Conservation (phyloP, 225 moss, liverwort and hornwort genomes). For the Pleurozium schreberi region DNA sequence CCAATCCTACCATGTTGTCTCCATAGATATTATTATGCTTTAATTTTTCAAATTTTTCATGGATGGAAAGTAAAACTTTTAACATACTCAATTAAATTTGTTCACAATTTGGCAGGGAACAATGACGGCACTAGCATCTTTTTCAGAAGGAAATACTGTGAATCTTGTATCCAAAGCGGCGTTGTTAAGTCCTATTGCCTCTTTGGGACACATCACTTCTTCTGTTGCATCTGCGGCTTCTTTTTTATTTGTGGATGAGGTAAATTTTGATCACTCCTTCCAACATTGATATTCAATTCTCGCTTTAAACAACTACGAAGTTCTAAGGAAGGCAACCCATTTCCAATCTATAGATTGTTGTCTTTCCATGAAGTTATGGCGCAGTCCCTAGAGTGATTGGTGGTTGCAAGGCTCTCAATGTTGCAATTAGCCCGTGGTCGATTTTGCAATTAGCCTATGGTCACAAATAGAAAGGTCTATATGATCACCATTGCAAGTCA, state of each 20-base stretch:
- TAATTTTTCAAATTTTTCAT: not conserved
- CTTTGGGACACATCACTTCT: conserved; percentile 31
- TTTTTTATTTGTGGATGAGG: conserved; percentile 41
- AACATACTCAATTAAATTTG: not conserved
- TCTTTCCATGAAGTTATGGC: too few species aligned
- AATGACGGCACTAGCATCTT: conserved; percentile 43
- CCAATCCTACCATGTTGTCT: not conserved
- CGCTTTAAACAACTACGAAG: not conserved
- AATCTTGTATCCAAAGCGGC: conserved; percentile 32
- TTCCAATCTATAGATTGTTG: too few species aligned
- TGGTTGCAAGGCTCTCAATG: too few species aligned
- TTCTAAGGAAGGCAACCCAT: too few species aligned
- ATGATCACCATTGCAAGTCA: too few species aligned
- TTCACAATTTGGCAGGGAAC: conserved; percentile 23
- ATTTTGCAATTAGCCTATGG: too few species aligned
- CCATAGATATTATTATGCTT: not conserved
- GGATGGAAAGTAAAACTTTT: not conserved
- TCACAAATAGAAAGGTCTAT: too few species aligned
- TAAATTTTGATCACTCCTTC: not conserved
- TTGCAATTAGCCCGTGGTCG: too few species aligned
- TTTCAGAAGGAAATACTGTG: conserved; percentile 26
- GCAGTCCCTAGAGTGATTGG: too few species aligned
- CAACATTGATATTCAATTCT: not conserved
- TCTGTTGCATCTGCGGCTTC: conserved; percentile 26
- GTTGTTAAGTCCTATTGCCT: conserved; percentile 33